Conservation (phyloP, 345 rosid genomes). For the Lenwebbia sp. region DNA sequence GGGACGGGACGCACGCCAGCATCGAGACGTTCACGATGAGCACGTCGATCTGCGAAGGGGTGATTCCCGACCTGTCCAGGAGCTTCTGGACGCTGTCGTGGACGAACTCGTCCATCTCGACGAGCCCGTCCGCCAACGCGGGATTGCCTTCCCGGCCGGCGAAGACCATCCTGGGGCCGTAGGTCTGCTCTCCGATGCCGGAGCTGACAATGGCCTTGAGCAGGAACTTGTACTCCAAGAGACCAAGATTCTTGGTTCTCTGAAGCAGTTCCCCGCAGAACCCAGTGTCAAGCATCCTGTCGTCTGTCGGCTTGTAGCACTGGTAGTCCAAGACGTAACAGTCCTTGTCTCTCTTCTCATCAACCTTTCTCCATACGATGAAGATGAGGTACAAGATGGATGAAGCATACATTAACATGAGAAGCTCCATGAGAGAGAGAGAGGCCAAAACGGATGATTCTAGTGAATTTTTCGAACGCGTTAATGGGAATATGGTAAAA, state of each 20-base stretch:
- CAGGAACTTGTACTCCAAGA: conserved; percentile 53
- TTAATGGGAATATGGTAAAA: not conserved
- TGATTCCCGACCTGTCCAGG: conserved; percentile 40
- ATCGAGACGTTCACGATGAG: conserved; percentile 76
- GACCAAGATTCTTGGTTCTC: conserved; percentile 38
- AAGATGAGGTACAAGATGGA: conserved; percentile 19
- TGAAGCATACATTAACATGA: conserved; percentile 17
- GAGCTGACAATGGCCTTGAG: conserved; percentile 61
- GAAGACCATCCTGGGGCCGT: conserved; percentile 51
- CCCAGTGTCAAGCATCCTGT: conserved; percentile 39
- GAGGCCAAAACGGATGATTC: not conserved
- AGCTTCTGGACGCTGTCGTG: conserved; percentile 48
- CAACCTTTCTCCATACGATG: conserved; percentile 28
- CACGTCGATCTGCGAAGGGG: conserved; percentile 59
- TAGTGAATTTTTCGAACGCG: not conserved
- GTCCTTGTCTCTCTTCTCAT: conserved; percentile 26
- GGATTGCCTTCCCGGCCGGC: conserved; percentile 51
- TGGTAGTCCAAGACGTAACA: conserved; percentile 61
- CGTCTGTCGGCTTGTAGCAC: conserved; percentile 48
- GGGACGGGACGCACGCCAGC: conserved; percentile 50
- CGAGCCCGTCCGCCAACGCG: conserved; percentile 34
- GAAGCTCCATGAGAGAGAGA: conserved; percentile 21
- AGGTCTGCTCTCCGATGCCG: conserved; percentile 62
- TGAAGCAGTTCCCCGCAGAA: conserved; percentile 32
- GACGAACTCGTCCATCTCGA: conserved; percentile 85